Conservation (phyloP, 805 yeast genomes). For the Nakazawaea populi region DNA sequence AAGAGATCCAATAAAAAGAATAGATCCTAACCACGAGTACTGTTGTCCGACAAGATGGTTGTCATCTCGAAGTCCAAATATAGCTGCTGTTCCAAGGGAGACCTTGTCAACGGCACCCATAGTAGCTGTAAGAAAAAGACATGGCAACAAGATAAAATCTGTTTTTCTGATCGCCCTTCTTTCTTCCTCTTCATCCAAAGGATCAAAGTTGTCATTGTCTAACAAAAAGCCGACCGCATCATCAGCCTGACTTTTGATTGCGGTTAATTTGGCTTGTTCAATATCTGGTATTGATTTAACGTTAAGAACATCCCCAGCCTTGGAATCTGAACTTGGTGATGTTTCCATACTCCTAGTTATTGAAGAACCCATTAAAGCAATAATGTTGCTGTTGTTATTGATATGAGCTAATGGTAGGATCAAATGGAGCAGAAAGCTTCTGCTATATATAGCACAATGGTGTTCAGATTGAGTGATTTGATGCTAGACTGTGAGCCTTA, state of each 20-base stretch:
- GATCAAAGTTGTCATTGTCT: slow-evolving; percentile 18
- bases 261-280: slow-evolving; percentile 1
- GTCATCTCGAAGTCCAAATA: slow-evolving; percentile 30
- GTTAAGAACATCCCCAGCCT: neutral
- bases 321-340: neutral
- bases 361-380: neutral
- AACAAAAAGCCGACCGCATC: slow-evolving; percentile 20
- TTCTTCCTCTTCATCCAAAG: slow-evolving; percentile 24
- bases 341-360: neutral
- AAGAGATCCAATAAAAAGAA: slow-evolving; percentile 36
- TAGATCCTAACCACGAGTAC: slow-evolving; percentile 34
- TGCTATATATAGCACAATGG: no score
- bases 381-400: neutral
- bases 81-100: slow-evolving; percentile 30
- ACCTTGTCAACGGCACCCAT: slow-evolving; percentile 32
- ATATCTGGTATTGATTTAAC: neutral
- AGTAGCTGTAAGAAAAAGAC: slow-evolving; percentile 28
- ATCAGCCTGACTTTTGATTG: slow-evolving; percentile 14
- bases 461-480: no score
- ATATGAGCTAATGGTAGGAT: neutral
- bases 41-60: slow-evolving; percentile 27
- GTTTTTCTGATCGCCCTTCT: slow-evolving; percentile 28
- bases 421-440: no score
- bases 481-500: neutral
- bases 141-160: slow-evolving; percentile 31